Base-by-base conservation (phyloP, 768 basidiomycete species). In the Kwoniella bestiolae region DNA sequence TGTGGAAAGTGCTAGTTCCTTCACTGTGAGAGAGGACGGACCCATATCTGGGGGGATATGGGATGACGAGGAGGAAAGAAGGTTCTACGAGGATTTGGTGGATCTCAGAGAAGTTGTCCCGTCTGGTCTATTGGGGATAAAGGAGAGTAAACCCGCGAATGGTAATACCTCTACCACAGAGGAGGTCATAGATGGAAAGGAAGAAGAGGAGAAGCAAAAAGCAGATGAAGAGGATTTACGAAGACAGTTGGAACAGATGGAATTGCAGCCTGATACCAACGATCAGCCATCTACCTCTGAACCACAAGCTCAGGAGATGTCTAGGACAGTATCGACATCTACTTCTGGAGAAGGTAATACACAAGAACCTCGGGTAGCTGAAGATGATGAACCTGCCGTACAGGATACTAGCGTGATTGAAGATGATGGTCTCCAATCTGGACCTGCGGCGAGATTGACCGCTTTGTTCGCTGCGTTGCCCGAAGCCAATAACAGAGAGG, bases 61-160 rank as follows among this genome's bases (percentile, higher is more conserved):
- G 96, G 92, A 92, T 80, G 96, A 98, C 72, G 96, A 98, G 70
- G 95, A 99, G 82, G 95, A 97, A 79, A 85, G 90, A 25, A 84
- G 89, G 64, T 98, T 95, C 81, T 98, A 90, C 72, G 95, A 97
- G 76, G 94, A 97, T 66, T 83, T 96, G 46, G 87, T 91, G 65
- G 96, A 98, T 80, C 79, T 97, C 58, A 89, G 90, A 65, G 92
- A 96, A 64, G 92, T 93, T 64, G 92, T 96, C 2, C 96, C 96
- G 0, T 88, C 86, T 55, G 90, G 88, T 56, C 86, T 98, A 41
- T 84, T 98, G 21, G 94, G 94, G 23, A 85, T 94, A 53, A 85
- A 86, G 52, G 73, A 76, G 23, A 68, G 69, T 29, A 77, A 73
- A 23, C 53, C 57, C n/a, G 66, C 57, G 4, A 72, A 73, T 52